Base-by-base conservation (phyloP, 805 yeast genomes). In the Kuraishia molischiana region DNA sequence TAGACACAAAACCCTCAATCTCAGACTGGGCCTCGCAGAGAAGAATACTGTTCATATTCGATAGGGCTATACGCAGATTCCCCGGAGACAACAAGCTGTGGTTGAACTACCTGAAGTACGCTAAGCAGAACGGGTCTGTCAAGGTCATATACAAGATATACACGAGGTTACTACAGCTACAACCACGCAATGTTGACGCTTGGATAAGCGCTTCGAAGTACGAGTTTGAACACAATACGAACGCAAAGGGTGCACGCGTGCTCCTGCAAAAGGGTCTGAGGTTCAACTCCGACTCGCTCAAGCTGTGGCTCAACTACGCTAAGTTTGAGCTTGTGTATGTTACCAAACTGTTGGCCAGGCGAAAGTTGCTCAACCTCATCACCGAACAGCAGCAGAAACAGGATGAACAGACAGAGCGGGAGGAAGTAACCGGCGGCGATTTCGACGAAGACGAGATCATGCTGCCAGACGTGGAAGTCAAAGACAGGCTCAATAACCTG, bases 161-260 rank as follows among this genome's bases (percentile, higher is more conserved):
- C 56, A 79, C 89, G 4, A 74, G 76, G 41, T 66, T 90, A 47
- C 66, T 92, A 48, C 85, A 80, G 58, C 62, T 87, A 44, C 97
- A 92, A 54, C 97, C 98, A n/a, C 72, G 83, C 32, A 84, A 89
- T 52, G 74, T 86, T 2, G 83, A 80, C 48, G 83, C 90, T 14
- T 92, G 98, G 98, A 74, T 92, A 32, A 74, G 85, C 50, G 97
- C 96, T 19, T 96, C 97, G 22, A 85, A 85, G 53, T 86, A 85
- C 59, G 97, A 92, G 61, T 80, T 85, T 50, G 96, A 90, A 48
- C 74, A 73, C 21, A 86, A 92, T 58, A 84, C 90, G 30, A 83
- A 87, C 49, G 85, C 95, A 33, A 78, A 81, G 52, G 89, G 95
- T 34, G 89, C 97, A 18, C 73, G 99, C 57, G 75, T 77, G 8